Percentiles rank a stretch among this genome's conserved stretches.
Conservation (phyloP, 73 alveolate species). For the Symbiodinium natans region DNA sequence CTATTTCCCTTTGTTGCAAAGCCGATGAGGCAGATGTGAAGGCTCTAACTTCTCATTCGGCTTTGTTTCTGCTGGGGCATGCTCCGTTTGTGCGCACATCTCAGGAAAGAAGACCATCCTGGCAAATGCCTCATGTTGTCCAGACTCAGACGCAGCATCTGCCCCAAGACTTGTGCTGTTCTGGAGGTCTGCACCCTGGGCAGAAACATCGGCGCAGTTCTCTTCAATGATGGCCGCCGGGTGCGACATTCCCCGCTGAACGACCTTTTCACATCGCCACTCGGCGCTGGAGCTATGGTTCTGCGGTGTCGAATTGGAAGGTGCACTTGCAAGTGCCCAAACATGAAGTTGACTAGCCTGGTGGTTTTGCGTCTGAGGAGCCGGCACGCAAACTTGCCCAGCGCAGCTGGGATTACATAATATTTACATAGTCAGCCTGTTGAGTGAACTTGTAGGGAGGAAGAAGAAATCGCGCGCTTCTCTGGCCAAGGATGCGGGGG, state of each 20-base stretch:
- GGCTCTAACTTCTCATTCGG: too few species aligned
- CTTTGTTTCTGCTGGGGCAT: not conserved
- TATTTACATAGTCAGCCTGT: not conserved
- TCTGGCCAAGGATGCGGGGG: constrained; percentile 66
- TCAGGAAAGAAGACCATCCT: constrained; percentile 78
- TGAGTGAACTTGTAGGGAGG: not conserved
- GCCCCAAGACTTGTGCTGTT: too few species aligned
- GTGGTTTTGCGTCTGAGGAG: not conserved
- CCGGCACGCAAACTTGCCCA: not conserved
- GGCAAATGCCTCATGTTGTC: not conserved
- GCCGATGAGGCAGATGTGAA: too few species aligned
- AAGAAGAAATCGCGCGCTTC: too few species aligned
- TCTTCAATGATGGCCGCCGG: constrained; percentile 79
- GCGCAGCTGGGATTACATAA: not conserved
- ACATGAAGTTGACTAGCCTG: not conserved
- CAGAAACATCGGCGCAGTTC: constrained; percentile 81
- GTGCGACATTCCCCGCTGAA: constrained; percentile 84
- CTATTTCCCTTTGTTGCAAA: too few species aligned
- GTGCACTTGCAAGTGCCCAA: too few species aligned
- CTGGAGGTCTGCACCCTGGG: constrained; percentile 69
- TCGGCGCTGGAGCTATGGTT: not conserved
- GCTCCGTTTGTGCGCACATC: not conserved
- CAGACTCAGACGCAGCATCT: not conserved
- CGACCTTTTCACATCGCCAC: constrained; percentile 82
- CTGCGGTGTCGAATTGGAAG: too few species aligned